phyloP scores from a whole-genome alignment of 345 rosid genomes.

The Salix koriyanagi region DNA sequence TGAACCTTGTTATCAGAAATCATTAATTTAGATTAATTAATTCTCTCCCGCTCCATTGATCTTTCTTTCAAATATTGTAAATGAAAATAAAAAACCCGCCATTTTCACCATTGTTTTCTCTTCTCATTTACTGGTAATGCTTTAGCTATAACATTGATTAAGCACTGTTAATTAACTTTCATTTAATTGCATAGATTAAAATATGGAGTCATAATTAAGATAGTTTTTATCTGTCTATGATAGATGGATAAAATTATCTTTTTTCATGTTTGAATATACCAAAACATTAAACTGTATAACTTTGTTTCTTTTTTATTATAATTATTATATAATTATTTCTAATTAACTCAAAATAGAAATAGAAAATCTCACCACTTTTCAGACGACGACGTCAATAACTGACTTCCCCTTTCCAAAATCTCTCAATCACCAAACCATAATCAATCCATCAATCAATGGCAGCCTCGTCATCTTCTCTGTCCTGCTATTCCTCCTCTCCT shows the following conservation, averaged over 20 bases:
- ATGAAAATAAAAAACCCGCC: too few species aligned
- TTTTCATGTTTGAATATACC: too few species aligned
- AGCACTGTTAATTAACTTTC: neutral
- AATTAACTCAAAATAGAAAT: too few species aligned
- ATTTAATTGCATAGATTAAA: neutral
- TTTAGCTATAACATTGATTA: neutral
- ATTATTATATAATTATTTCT: too few species aligned
- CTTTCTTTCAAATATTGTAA: neutral
- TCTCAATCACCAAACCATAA: neutral
- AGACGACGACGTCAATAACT: neutral
- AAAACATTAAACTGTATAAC: too few species aligned
- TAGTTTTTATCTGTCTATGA: too few species aligned
- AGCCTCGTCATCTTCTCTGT: constrained; percentile 58
- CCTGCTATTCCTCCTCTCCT: constrained; percentile 37
- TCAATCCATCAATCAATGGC: constrained; percentile 42
- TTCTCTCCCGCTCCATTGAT: neutral
- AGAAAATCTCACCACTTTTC: neutral
- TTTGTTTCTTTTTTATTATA: too few species aligned
- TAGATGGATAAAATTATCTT: too few species aligned
- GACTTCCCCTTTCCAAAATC: neutral
- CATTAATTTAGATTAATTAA: neutral
- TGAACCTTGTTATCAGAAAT: neutral
- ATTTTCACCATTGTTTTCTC: too few species aligned
- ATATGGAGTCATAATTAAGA: too few species aligned
- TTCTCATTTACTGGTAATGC: neutral